These are phyloP conservation scores for Galeopsis tetrahit DNA, from an alignment of 257 asterid genomes.

Conservation along the genomic window DNA sequence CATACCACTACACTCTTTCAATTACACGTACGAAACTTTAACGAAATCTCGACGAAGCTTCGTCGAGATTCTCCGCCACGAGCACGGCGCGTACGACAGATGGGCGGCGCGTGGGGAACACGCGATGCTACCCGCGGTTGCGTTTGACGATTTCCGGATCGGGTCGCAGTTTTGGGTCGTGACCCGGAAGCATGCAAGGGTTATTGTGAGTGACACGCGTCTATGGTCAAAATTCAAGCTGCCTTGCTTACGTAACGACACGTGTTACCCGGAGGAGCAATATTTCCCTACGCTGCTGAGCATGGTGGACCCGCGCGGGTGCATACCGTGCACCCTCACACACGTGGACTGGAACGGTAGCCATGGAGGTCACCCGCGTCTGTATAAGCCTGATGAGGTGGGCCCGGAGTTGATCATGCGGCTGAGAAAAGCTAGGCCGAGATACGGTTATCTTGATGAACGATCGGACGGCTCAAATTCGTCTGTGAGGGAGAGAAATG, in stretches of 20 bases:
- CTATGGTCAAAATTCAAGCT: constrained; percentile 74
- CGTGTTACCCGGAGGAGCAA: constrained; percentile 93
- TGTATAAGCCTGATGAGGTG: constrained; percentile 52
- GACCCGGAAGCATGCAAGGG: constrained; percentile 64
- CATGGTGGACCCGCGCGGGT: constrained; percentile 74
- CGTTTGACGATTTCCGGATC: constrained; percentile 59
- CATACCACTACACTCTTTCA: constrained; percentile 63
- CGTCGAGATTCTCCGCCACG: constrained; percentile 60
- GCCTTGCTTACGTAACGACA: constrained; percentile 50
- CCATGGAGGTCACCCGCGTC: constrained; percentile 68
- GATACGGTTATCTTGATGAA: constrained; percentile 67
- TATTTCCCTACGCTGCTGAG: constrained; percentile 73
- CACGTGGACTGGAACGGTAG: constrained; percentile 75
- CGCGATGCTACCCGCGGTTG: constrained; percentile 74
- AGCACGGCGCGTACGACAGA: constrained; percentile 64
- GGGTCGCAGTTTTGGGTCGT: constrained; percentile 83
- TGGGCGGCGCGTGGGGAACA: constrained; percentile 89
- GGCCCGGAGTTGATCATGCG: constrained; percentile 47
- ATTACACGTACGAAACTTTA: constrained; percentile 43
- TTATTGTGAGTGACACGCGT: constrained; percentile 54
- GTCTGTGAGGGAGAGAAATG: constrained; percentile 39
- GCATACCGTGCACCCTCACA: constrained; percentile 67
- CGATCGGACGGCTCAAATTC: constrained; percentile 41
- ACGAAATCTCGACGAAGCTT: constrained; percentile 53
- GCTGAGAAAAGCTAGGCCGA: constrained; percentile 44